Conservation (phyloP, 805 yeast genomes). For the Grigorovia transvaalensis region DNA sequence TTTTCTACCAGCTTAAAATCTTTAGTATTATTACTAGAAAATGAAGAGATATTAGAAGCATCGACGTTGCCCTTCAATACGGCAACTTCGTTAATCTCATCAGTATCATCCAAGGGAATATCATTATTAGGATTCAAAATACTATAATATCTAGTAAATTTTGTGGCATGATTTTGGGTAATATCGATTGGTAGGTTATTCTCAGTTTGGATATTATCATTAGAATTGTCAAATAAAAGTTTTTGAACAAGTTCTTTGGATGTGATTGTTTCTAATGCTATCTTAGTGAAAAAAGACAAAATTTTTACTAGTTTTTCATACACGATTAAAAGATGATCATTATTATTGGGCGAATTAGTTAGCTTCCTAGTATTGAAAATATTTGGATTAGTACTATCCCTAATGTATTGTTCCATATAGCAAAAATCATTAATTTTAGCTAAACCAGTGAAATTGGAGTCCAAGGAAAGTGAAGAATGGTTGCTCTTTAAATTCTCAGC, state of each 20-base stretch:
- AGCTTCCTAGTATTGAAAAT: neutral
- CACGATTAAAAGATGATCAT: neutral
- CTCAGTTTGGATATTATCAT: neutral
- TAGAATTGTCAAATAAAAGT: neutral
- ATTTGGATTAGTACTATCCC: constrained; percentile 1
- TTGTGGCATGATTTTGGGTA: constrained; percentile 9
- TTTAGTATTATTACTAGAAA: neutral
- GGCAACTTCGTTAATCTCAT: neutral
- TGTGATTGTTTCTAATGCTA: neutral
- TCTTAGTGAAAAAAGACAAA: neutral
- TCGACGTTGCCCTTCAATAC: constrained; percentile 2
- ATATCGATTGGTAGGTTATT: neutral
- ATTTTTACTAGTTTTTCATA: neutral
- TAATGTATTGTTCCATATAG: constrained; percentile 21
- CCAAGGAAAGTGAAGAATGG: constrained; percentile 13
- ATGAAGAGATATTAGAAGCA: constrained; percentile 3
- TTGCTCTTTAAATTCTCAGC: constrained; percentile 3
- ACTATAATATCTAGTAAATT: neutral
- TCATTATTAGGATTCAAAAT: neutral
- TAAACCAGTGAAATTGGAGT: constrained; percentile 22
- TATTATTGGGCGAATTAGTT: neutral
- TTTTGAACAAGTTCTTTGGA: neutral
- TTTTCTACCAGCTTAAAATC: neutral
- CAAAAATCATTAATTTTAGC: constrained; percentile 9
- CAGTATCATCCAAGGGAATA: neutral